Base-by-base conservation (phyloP, 345 rosid genomes). In the Eucalyptus polyanthemos region DNA sequence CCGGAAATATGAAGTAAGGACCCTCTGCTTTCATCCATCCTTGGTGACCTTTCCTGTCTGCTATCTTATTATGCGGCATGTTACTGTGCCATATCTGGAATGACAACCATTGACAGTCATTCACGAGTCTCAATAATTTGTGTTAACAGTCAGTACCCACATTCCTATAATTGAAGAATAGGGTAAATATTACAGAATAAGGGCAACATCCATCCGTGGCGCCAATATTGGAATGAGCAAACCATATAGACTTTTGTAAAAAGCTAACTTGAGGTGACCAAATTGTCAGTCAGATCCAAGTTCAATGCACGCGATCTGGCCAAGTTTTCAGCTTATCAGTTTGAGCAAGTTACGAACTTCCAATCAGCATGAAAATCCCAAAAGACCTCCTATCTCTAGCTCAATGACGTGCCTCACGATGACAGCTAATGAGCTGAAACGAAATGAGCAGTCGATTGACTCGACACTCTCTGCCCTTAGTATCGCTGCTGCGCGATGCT, bases 21-120 rank as follows among this genome's bases (percentile, higher is more conserved):
- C 99, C 99, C 65, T 95, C 97, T 92, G 92, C 93, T 93, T 97
- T 97, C 99, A 97, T 98, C 99, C 99, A 98, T 88, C 99, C 99
- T 90, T 97, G 99, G 87, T 98, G 99, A 22, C 99, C 99, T 91
- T 98, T 98, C 95, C 99, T 93, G 88, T 95, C 96, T 6, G 99
- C 99, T 90, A 98, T 95, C 89, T 98, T 97, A 88, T 97, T 93
- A 90, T 98, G 95, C 6, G 99, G 99, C 98, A 98, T 95, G 90
- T 98, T 98, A 45, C 97, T 93, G 89, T 95, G 99, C 99, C 99
- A 98, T 81, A 98, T 97, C 99, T 96, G 89, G 58, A 76, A 37
- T 72, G 45, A 37, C 83, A 88, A 90, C 49, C 88, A 56, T 11
- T 67, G 22, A 50, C 7, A 31, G 29, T 51, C 49, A 90, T 42